Percentiles rank a stretch among this genome's conserved stretches.
Conservation (phyloP, 148 eudicot species). For the Drosera capensis region DNA sequence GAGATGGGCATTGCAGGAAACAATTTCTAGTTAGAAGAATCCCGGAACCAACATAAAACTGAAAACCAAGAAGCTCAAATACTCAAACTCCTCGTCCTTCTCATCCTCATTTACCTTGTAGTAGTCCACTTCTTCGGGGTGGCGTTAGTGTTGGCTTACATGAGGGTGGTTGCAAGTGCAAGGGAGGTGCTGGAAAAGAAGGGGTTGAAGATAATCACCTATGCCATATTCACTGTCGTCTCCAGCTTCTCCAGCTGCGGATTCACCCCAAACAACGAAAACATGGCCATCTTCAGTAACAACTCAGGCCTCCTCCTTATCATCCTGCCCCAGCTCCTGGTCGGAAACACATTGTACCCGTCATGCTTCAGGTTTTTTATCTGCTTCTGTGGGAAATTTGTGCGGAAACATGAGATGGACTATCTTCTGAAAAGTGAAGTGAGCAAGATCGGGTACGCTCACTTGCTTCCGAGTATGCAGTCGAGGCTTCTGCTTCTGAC, state of each 20-base stretch:
- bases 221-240: constrained; percentile 33
- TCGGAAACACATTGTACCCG: constrained; percentile 52
- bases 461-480: constrained; percentile 22
- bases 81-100: constrained; percentile 15
- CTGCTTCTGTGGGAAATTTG: constrained; percentile 20
- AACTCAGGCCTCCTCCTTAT: constrained; percentile 52
- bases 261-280: constrained; percentile 57
- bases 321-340: constrained; percentile 38
- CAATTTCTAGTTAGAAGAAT: no score
- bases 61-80: constrained; percentile 7
- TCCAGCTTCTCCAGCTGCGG: constrained; percentile 65
- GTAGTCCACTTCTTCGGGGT: constrained; percentile 21
- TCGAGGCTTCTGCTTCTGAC: constrained; percentile 15
- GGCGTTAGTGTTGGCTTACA: constrained; percentile 15
- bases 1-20: constrained; percentile 7
- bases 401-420: constrained; percentile 17
- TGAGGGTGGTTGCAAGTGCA: constrained; percentile 22
- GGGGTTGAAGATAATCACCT: constrained; percentile 21
- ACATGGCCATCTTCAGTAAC: constrained; percentile 42
- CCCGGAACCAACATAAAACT: no score
- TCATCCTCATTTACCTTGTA: constrained; percentile 30
- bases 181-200: constrained; percentile 28
- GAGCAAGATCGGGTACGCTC: constrained; percentile 20
- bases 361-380: constrained; percentile 21
- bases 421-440: constrained; percentile 22